phyloP scores from a whole-genome alignment of 1,139 yeast genomes.

The Pichia sp. region DNA sequence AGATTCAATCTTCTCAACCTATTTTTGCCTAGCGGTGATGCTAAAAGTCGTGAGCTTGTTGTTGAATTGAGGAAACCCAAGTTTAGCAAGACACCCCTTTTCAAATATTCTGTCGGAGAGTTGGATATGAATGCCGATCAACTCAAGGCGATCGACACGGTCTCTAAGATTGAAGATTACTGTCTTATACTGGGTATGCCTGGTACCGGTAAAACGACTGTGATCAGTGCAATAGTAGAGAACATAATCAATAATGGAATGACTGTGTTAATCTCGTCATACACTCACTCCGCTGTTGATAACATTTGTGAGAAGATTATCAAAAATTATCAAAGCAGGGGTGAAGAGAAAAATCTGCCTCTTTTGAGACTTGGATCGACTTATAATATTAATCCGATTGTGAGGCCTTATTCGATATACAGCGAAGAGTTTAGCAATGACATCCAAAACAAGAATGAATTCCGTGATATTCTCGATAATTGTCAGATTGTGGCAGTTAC shows the following conservation, averaged over 20 bases:
- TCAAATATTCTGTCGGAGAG: slow-evolving; percentile 15
- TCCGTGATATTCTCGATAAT: slow-evolving; percentile 36
- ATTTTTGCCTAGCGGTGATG: slow-evolving; percentile 45
- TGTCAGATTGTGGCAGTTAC: slow-evolving; percentile 85
- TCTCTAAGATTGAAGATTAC: slow-evolving; percentile 62
- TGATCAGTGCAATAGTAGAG: slow-evolving; percentile 68
- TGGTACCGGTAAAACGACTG: slow-evolving; percentile 96
- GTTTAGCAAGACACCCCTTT: slow-evolving; percentile 27
- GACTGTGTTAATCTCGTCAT: slow-evolving; percentile 70
- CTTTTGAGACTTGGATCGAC: slow-evolving; percentile 53
- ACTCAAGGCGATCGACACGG: slow-evolving; percentile 53
- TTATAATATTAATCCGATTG: slow-evolving; percentile 53
- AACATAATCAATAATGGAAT: slow-evolving; percentile 52
- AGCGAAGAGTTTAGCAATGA: slow-evolving; percentile 27
- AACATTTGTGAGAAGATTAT: slow-evolving; percentile 71
- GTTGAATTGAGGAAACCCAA: slow-evolving; percentile 51
- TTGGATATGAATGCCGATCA: slow-evolving; percentile 60
- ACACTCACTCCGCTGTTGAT: slow-evolving; percentile 95
- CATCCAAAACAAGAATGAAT: slow-evolving; percentile 38
- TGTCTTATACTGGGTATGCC: slow-evolving; percentile 92
- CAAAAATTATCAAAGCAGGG: slow-evolving; percentile 31
- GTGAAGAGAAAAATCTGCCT: slow-evolving; percentile 29
- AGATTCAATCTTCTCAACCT: slow-evolving; percentile 67
- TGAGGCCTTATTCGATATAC: slow-evolving; percentile 46
- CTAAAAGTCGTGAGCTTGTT: slow-evolving; percentile 43